Conservation (phyloP, 345 rosid genomes). For the Heritiera littoralis region DNA sequence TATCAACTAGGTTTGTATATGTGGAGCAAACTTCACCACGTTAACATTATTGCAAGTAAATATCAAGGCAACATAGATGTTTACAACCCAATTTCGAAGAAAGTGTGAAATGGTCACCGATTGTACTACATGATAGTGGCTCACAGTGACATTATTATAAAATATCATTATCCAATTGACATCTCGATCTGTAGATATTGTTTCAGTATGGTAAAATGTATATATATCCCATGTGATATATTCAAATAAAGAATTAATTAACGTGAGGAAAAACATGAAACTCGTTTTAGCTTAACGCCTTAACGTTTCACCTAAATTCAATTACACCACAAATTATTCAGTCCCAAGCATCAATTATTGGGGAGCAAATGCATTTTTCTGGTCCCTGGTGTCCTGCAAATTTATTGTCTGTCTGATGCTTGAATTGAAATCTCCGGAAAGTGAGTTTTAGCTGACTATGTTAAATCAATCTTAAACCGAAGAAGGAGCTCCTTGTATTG, state of each 20-base stretch:
- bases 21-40: background rate
- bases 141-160: background rate
- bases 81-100: background rate
- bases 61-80: background rate
- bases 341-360: background rate
- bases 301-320: background rate
- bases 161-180: background rate
- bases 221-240: background rate
- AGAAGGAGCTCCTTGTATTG: background rate
- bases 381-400: background rate
- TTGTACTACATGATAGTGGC: background rate
- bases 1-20: background rate
- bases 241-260: background rate
- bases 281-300: background rate
- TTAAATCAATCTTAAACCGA: background rate
- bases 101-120: background rate
- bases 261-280: conserved; percentile 4
- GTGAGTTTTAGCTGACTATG: background rate
- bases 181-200: background rate
- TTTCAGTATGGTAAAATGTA: background rate
- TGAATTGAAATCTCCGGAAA: background rate
- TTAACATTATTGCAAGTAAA: background rate
- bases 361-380: background rate
- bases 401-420: background rate
- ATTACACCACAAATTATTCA: background rate